Evolutionary conservation across 805 yeast genomes (phyloP).

Genomic region (Metschnikowia picachoensis): DNA sequence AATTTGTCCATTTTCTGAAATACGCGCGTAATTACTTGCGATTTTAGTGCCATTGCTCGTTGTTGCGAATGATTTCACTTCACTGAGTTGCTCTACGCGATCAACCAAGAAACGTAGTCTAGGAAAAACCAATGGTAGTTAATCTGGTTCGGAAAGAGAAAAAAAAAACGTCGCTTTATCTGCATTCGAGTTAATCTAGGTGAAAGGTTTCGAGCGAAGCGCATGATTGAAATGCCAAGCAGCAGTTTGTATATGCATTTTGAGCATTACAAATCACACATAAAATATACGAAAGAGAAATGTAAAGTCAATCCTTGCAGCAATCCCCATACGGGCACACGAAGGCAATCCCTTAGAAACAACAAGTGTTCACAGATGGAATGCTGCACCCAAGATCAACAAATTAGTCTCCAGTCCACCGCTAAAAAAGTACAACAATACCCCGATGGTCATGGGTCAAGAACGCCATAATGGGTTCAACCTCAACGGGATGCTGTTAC

Average conservation of each 20-base stretch:
- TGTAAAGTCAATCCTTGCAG: constrained; percentile 63
- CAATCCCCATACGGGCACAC: constrained; percentile 71
- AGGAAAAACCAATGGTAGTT: too few relatives aligned
- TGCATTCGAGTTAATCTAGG: too few relatives aligned
- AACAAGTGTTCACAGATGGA: constrained; percentile 49
- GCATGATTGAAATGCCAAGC: too few relatives aligned
- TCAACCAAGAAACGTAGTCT: too few relatives aligned
- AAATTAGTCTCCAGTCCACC: constrained; percentile 60
- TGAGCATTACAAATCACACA: background rate
- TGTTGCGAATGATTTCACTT: too few relatives aligned
- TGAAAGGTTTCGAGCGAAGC: too few relatives aligned
- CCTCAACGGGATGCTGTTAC: constrained; percentile 66
- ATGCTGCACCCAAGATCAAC: constrained; percentile 75
- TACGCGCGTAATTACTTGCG: too few relatives aligned
- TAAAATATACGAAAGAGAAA: constrained; percentile 6
- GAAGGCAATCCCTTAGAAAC: constrained; percentile 67
- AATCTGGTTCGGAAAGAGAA: too few relatives aligned
- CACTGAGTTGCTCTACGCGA: too few relatives aligned
- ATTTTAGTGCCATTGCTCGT: too few relatives aligned
- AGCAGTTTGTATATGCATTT: background rate
- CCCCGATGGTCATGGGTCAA: constrained; percentile 68
- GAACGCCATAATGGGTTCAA: constrained; percentile 59
- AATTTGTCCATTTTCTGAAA: too few relatives aligned
- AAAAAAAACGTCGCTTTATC: background rate
- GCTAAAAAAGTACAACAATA: constrained; percentile 43